Percentiles rank a stretch among this genome's conserved stretches.
phyloP scores from a whole-genome alignment of 106 monocot species.

The Acorus gramineus region DNA sequence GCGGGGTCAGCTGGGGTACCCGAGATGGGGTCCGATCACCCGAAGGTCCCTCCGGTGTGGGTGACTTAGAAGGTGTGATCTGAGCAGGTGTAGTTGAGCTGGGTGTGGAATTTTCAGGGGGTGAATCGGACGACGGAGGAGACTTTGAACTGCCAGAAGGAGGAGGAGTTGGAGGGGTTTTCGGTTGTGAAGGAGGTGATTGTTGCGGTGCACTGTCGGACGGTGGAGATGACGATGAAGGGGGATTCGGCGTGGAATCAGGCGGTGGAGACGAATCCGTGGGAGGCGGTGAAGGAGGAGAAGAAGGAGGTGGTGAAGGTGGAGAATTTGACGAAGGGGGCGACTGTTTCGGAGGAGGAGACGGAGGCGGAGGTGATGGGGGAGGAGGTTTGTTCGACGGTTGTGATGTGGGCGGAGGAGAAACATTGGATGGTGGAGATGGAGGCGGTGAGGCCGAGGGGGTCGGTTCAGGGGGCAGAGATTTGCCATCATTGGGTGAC shows the following conservation, averaged over 20 bases:
- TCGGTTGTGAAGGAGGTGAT: conserved; percentile 1
- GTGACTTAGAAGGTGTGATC: background rate
- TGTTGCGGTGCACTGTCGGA: background rate
- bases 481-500: background rate
- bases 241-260: background rate
- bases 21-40: no score
- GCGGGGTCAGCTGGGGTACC: background rate
- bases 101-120: conserved; percentile 9
- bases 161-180: conserved; percentile 4
- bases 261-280: background rate
- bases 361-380: background rate
- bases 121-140: conserved; percentile 2
- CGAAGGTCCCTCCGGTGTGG: background rate
- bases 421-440: background rate
- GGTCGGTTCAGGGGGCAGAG: conserved; percentile 3
- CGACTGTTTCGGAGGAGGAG: conserved; percentile 2
- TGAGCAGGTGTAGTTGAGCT: conserved; percentile 1
- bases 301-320: conserved; percentile 7
- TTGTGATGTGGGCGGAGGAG: no score
- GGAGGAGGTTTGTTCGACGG: no score
- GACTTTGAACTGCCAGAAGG: background rate
- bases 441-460: conserved; percentile 3
- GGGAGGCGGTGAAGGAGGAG: background rate
- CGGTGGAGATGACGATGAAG: conserved; percentile 5
- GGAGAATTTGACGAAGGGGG: conserved; percentile 9